Evolutionary conservation across 2,329 filamentous ascomycete species (phyloP).

Genomic region (Penicillium oxalicum): DNA sequence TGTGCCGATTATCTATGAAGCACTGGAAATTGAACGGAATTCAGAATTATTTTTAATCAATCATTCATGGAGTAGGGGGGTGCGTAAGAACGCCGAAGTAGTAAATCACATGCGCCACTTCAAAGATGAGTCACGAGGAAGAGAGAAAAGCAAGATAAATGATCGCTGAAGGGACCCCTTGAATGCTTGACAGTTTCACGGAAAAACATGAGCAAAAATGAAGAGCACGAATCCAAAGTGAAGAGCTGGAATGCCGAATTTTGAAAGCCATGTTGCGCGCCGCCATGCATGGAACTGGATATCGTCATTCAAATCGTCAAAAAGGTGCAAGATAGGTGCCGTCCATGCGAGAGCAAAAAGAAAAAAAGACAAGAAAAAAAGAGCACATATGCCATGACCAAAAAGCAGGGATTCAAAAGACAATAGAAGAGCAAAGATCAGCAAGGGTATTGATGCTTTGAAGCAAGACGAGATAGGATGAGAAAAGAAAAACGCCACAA

Average conservation of each 20-base stretch:
- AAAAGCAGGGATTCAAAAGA: background rate
- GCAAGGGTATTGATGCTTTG: conserved; percentile 18
- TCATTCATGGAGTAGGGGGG: conserved; percentile 14
- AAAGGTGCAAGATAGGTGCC: conserved; percentile 6
- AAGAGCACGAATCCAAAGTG: conserved; percentile 24
- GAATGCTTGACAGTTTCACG: conserved; percentile 23
- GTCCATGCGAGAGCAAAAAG: background rate
- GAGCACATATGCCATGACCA: background rate
- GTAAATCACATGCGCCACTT: background rate
- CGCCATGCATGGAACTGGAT: conserved; percentile 25
- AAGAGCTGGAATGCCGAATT: conserved; percentile 23
- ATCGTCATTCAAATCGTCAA: conserved; percentile 22
- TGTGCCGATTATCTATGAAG: too few relatives aligned
- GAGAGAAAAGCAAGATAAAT: conserved; percentile 3
- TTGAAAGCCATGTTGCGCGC: conserved; percentile 25
- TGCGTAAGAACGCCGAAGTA: conserved; percentile 7
- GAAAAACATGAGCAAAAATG: conserved; percentile 16
- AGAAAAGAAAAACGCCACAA: conserved; percentile 1
- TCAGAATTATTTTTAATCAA: background rate
- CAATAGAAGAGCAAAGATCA: conserved; percentile 6
- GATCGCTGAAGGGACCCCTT: conserved; percentile 20
- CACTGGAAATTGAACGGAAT: too few relatives aligned
- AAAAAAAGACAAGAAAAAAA: background rate
- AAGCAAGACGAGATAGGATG: conserved; percentile 7
- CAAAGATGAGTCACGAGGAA: background rate